These are phyloP conservation scores for Colletotrichum sp. DNA, from an alignment of 2,329 filamentous ascomycete genomes.

Conservation along the genomic window DNA sequence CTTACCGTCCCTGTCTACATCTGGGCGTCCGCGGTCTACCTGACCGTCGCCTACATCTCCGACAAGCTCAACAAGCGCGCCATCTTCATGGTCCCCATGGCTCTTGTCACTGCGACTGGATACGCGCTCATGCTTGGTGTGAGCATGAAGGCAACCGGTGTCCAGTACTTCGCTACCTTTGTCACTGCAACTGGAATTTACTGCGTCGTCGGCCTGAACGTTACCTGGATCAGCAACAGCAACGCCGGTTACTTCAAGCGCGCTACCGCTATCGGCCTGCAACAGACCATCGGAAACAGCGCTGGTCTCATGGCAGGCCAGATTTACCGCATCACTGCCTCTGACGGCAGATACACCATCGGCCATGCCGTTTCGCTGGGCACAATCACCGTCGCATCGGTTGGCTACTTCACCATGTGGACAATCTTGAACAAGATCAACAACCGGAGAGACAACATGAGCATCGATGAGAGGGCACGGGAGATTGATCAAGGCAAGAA, in stretches of 20 bases:
- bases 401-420: constrained; percentile 9
- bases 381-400: constrained; percentile 10
- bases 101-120: constrained; percentile 56
- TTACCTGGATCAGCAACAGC: constrained; percentile 51
- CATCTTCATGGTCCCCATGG: constrained; percentile 43
- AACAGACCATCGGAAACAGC: constrained; percentile 38
- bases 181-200: neutral
- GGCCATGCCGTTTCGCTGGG: constrained; percentile 14
- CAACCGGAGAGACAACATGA: constrained; percentile 7
- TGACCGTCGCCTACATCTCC: constrained; percentile 47
- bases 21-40: constrained; percentile 50
- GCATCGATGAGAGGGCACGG: constrained; percentile 8
- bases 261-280: constrained; percentile 48
- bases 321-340: constrained; percentile 27
- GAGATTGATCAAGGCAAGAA: constrained; percentile 13
- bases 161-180: constrained; percentile 12
- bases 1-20: constrained; percentile 63
- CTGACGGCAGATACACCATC: constrained; percentile 12
- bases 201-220: constrained; percentile 40
- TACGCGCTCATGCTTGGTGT: constrained; percentile 53
- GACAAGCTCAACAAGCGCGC: constrained; percentile 42
- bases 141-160: constrained; percentile 39
- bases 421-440: constrained; percentile 1
- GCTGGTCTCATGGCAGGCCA: constrained; percentile 48
- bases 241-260: constrained; percentile 49